phyloP scores from a whole-genome alignment of 768 basidiomycete species.

The Leccinum incarnatum region DNA sequence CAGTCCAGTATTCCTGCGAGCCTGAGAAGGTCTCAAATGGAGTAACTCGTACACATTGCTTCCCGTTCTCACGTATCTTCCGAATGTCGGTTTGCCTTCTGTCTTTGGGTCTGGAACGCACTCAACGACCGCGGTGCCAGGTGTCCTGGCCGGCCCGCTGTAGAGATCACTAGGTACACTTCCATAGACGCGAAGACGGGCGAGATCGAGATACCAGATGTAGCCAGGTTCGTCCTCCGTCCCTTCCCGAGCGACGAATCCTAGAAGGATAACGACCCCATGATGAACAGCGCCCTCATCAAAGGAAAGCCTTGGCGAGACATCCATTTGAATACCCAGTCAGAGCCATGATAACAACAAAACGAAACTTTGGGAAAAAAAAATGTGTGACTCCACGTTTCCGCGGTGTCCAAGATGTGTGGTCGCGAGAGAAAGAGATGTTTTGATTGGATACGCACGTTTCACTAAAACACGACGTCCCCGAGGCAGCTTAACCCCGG shows the following conservation, averaged over 20 bases:
- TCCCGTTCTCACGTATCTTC: constrained; percentile 74
- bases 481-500: constrained; percentile 23
- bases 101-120: not conserved
- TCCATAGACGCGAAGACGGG: constrained; percentile 46
- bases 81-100: constrained; percentile 48
- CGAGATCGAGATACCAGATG: constrained; percentile 49
- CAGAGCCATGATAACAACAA: constrained; percentile 10
- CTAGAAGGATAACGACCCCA: constrained; percentile 7
- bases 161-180: constrained; percentile 66
- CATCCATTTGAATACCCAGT: constrained; percentile 23
- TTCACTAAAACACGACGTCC: constrained; percentile 22
- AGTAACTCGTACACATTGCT: constrained; percentile 49
- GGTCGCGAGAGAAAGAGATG: constrained; percentile 1
- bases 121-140: constrained; percentile 36
- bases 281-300: constrained; percentile 28
- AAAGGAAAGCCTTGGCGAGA: constrained; percentile 36
- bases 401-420: constrained; percentile 20
- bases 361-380: constrained; percentile 2
- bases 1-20: constrained; percentile 65
- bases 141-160: constrained; percentile 60
- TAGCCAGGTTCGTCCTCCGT: constrained; percentile 37
- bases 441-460: constrained; percentile 19
- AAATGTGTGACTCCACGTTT: constrained; percentile 14
- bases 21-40: constrained; percentile 30
- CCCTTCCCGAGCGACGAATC: constrained; percentile 2